Conservation (phyloP, 805 yeast species). For the Barnettozyma pratensis region DNA sequence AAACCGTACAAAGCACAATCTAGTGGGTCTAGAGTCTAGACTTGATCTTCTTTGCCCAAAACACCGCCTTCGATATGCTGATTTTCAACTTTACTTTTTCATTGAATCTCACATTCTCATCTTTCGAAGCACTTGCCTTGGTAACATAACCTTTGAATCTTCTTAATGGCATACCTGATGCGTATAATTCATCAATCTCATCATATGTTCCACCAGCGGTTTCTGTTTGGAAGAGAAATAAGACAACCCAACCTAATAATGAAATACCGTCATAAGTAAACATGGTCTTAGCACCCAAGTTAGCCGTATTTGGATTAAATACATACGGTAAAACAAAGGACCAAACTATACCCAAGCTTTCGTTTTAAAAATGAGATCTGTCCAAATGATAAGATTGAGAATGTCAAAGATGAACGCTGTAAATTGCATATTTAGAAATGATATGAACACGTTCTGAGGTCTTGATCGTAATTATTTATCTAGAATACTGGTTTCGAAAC, state of each 20-base stretch:
- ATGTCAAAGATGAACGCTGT: background rate
- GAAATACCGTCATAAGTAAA: conserved; percentile 37
- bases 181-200: conserved; percentile 49
- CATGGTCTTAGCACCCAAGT: conserved; percentile 39
- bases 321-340: conserved; percentile 38
- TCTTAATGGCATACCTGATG: conserved; percentile 25
- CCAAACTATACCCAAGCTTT: conserved; percentile 27
- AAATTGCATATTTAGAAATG: background rate
- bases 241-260: conserved; percentile 29
- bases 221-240: conserved; percentile 48
- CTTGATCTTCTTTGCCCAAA: background rate
- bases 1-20: background rate
- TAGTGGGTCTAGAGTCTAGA: background rate
- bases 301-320: conserved; percentile 36
- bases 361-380: background rate
- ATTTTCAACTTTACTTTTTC: conserved; percentile 5
- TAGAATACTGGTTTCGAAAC: no score
- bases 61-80: background rate
- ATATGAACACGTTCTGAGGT: no score
- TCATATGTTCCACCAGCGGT: conserved; percentile 47
- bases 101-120: background rate
- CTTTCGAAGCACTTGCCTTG: background rate
- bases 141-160: conserved; percentile 17
- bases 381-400: background rate
- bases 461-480: no score